Conservation (phyloP, 768 basidiomycete genomes). For the Rickenella mellea region DNA sequence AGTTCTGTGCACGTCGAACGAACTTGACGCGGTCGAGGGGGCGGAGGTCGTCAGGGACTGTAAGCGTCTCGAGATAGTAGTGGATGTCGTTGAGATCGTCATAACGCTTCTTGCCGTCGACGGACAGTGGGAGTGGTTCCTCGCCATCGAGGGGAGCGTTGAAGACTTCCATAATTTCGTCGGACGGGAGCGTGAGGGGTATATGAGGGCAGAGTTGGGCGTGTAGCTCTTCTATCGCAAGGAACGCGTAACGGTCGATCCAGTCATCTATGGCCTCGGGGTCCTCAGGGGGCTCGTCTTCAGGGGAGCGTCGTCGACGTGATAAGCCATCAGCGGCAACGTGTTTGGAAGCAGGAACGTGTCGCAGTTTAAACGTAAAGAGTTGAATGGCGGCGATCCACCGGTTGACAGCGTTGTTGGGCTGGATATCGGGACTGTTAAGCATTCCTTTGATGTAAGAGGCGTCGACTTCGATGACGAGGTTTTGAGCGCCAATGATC, state of each 20-base stretch:
- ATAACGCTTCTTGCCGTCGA: background rate
- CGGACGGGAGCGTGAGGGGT: no score
- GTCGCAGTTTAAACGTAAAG: conserved; percentile 26
- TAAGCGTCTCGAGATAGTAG: background rate
- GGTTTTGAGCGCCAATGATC: conserved; percentile 18
- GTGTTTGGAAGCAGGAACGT: conserved; percentile 20
- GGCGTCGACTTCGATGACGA: conserved; percentile 18
- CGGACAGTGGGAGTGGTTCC: background rate
- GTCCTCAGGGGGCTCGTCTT: background rate
- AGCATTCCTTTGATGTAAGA: conserved; percentile 29
- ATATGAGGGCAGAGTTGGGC: no score
- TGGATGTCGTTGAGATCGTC: background rate
- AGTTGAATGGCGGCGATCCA: conserved; percentile 32
- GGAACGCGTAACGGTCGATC: background rate
- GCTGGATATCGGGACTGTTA: conserved; percentile 27
- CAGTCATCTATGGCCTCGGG: background rate
- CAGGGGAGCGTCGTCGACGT: conserved; percentile 2
- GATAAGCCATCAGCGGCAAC: conserved; percentile 16
- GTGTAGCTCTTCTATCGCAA: conserved; percentile 9
- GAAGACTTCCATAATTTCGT: background rate
- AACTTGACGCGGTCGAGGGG: background rate
- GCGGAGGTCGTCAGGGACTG: background rate
- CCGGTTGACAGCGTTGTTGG: conserved; percentile 26
- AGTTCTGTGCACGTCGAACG: conserved; percentile 3
- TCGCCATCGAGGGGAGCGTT: background rate